These are phyloP conservation scores for Murraya paniculata DNA, from an alignment of 345 rosid species.

Conservation along the genomic window DNA sequence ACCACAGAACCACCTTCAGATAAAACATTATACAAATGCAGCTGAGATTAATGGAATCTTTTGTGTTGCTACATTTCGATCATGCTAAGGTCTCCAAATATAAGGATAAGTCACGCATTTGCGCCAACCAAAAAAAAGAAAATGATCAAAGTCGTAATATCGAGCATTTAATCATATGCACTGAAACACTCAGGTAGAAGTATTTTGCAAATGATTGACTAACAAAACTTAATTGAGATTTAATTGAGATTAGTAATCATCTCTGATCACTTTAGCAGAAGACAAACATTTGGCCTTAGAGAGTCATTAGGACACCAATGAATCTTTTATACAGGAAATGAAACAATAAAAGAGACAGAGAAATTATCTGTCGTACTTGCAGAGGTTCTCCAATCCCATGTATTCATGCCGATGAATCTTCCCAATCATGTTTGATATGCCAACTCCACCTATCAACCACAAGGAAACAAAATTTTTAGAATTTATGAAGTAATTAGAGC, in stretches of 20 bases:
- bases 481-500: not conserved
- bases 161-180: not conserved
- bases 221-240: not conserved
- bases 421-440: slow-evolving; percentile 38
- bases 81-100: not conserved
- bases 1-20: not conserved
- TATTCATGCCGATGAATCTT: slow-evolving; percentile 35
- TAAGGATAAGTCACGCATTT: no score
- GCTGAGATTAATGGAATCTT: not conserved
- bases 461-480: not conserved
- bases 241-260: not conserved
- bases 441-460: slow-evolving; percentile 43
- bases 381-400: slow-evolving; percentile 59
- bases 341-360: not conserved
- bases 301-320: not conserved
- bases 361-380: slow-evolving; percentile 24
- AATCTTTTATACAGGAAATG: not conserved
- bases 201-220: not conserved
- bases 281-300: not conserved
- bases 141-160: no score
- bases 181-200: not conserved
- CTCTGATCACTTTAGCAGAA: not conserved
- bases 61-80: not conserved
- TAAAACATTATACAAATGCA: not conserved
- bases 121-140: no score